Percentiles rank a stretch among this genome's conserved stretches.
Conservation (phyloP, 371 early-diverging fungal species). For the Mucor plumbeus region DNA sequence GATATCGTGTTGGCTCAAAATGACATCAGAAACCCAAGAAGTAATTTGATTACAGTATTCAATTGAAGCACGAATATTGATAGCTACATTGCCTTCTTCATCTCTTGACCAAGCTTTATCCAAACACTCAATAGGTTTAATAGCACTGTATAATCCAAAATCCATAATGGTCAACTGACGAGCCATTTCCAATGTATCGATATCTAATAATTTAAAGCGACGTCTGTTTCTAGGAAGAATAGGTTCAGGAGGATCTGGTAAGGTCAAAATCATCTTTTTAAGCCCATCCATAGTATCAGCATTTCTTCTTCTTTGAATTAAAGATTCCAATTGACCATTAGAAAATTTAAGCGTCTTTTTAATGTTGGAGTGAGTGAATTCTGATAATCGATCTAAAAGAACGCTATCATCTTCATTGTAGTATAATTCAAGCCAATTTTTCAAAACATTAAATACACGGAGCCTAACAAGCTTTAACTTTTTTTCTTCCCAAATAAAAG, state of each 20-base stretch:
- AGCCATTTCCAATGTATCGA: conserved; percentile 92
- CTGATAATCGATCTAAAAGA: conserved; percentile 70
- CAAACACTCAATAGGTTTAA: conserved; percentile 85
- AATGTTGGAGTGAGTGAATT: conserved; percentile 75
- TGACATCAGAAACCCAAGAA: conserved; percentile 84
- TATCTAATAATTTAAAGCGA: conserved; percentile 74
- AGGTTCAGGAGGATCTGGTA: conserved; percentile 66
- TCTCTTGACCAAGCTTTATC: conserved; percentile 85
- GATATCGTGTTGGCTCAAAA: conserved; percentile 79
- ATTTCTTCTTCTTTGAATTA: conserved; percentile 66
- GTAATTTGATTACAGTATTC: conserved; percentile 74
- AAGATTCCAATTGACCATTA: conserved; percentile 67
- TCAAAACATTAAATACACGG: conserved; percentile 87
- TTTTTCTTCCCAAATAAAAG: conserved; percentile 78
- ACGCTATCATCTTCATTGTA: conserved; percentile 73
- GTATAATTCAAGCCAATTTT: conserved; percentile 89
- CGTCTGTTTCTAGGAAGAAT: conserved; percentile 71
- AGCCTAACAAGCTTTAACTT: conserved; percentile 86
- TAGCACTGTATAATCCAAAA: conserved; percentile 74
- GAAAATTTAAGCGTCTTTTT: conserved; percentile 65
- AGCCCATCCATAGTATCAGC: conserved; percentile 37
- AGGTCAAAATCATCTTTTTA: conserved; percentile 70
- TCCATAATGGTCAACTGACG: conserved; percentile 94
- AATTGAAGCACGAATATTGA: conserved; percentile 76
- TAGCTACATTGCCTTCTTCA: conserved; percentile 38